These are phyloP conservation scores for Casuarina equisetifolia DNA, from an alignment of 306 rosid species.

Conservation along the genomic window DNA sequence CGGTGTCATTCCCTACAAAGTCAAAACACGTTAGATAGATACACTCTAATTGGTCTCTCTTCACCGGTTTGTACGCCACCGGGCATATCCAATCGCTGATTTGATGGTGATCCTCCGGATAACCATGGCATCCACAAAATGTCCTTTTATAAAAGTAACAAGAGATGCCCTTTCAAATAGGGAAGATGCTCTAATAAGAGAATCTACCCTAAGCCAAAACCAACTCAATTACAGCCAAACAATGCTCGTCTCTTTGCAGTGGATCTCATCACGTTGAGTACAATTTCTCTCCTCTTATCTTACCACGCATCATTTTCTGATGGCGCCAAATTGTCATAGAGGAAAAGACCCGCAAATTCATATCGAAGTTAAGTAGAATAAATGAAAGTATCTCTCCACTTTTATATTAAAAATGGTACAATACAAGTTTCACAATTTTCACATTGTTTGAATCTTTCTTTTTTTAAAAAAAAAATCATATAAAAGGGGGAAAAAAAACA, in stretches of 20 bases:
- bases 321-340: too few relatives aligned
- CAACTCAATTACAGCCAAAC: constrained; percentile 1
- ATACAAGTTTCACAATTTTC: too few relatives aligned
- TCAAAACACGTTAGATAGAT: not conserved
- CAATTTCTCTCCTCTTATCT: too few relatives aligned
- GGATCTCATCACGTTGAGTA: too few relatives aligned
- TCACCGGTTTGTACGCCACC: not conserved
- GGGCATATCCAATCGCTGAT: not conserved
- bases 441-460: too few relatives aligned
- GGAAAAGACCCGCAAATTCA: too few relatives aligned
- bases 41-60: not conserved
- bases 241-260: not conserved
- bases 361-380: too few relatives aligned
- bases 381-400: too few relatives aligned
- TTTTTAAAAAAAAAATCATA: too few relatives aligned
- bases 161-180: not conserved
- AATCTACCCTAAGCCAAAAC: not conserved
- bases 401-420: too few relatives aligned
- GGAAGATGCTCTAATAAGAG: not conserved
- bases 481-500: too few relatives aligned
- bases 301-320: too few relatives aligned
- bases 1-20: not conserved
- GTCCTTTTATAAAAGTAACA: not conserved
- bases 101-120: not conserved
- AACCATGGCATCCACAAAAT: not conserved